Evolutionary conservation across 2,329 filamentous ascomycete genomes (phyloP), one percentile per base, ranked within the genome.

Genomic region (Neonectria faginata): DNA sequence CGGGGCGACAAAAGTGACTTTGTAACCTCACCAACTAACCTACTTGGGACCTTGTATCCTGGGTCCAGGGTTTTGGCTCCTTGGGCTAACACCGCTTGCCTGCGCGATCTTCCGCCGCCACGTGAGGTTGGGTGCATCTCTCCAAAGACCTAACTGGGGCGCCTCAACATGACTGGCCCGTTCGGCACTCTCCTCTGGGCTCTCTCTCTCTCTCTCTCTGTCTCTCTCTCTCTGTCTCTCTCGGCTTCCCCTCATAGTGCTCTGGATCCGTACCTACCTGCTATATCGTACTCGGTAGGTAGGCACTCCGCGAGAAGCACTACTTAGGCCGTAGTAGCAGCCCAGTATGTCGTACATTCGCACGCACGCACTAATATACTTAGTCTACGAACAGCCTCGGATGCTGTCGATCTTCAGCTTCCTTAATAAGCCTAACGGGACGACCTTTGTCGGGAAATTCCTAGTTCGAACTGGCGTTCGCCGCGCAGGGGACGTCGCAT

Each of bases 41-140:
- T 72, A 61, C 70, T 69, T 65, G 63, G 52, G 60, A 14, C 12
- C 12, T 36, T 36, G 33, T 36, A 36, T 16, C 33, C 33, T 36
- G 12, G 33, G 12, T 36, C 33, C 33, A 16, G 33, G 33, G 33
- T 12, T 11, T 36, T 36, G 33, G 12, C 14, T 36, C 33, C 33
- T 36, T 36, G 29, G 7, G 29, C 12, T 36, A 36, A 5, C 33
- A 36, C 33, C 59, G 57, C 66, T 66, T 70, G 67, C 72, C 76
- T 75, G 74, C 73, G 75, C 74, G 75, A 76, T 76, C 75, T 76
- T 77, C 75, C 74, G 73, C 68, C 74, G 71, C 75, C 75, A 76
- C 75, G 75, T 77, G 75, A 77, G 29, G 29, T 29, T 3, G 29
- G 71, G 64, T 62, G 44, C 65, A 65, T 68, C 68, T 69, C 58